Evolutionary conservation across 345 rosid genomes (phyloP), one percentile per base, ranked within the genome.

Genomic region (Gossypium thurberi): DNA sequence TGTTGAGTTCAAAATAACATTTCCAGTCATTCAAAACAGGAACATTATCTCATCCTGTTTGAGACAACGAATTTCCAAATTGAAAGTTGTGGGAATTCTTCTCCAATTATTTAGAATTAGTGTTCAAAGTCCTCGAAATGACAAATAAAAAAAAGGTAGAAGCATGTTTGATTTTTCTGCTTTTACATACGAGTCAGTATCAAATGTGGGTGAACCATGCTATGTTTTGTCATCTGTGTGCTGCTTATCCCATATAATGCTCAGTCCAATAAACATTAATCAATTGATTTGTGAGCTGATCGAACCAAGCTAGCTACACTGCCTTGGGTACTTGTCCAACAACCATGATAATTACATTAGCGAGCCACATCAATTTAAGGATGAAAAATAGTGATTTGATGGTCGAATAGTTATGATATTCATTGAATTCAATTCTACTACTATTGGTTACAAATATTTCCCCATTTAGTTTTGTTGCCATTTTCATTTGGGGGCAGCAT

Each of bases 61-160:
- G 58, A 51, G 18, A 51, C 56, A 51, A 51, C 2, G 8, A 15
- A 51, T 52, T 5, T n/a, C 57, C 23, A 52, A 52, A n/a, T 52
- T n/a, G 57, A 55, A 55, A 55, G 13, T 55, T 18, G 59, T 20
- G 26, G 26, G 13, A 47, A 10, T 47, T 12, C 12, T 47, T 47
- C 51, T 47, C 59, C 59, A 55, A 3, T 20, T 55, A 55, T 55
- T 55, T 20, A 18, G 25, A 55, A n/a, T 55, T 23, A 8, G 65
- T 61, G 12, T 33, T 61, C n/a, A 1, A 37, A 68, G 73, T 42
- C 61, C 43, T 12, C 3, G 57, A 56, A 78, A 69, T 55, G 65
- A 69, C 56, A 69, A 33, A 20, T 20, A 51, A 69, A 64, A 10
- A 10, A 71, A 13, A 28, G 11, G 18, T 69, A 1, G 42, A 10